phyloP scores from a whole-genome alignment of 805 yeast genomes.

The Ogataea zsoltii region DNA sequence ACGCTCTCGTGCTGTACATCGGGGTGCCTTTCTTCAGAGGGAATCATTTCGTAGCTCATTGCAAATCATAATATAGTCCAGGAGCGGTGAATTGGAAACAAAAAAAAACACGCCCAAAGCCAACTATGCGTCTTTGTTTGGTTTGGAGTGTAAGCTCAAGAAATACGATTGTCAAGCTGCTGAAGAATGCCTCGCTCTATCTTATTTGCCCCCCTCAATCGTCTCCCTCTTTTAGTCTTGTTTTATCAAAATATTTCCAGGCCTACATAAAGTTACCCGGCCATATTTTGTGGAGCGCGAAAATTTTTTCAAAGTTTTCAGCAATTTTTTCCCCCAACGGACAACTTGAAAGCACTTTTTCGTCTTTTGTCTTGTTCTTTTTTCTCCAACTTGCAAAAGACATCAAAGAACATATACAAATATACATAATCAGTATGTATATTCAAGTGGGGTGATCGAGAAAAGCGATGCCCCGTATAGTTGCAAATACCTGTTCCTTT shows the following conservation, averaged over 20 bases:
- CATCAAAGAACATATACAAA: too few relatives aligned
- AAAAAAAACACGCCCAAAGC: too few relatives aligned
- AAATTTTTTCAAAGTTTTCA: neutral
- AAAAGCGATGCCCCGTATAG: neutral
- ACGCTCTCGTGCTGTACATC: slow-evolving; percentile 4
- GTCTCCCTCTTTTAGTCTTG: neutral
- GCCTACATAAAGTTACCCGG: neutral
- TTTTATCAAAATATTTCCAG: neutral
- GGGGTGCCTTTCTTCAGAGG: slow-evolving; percentile 2
- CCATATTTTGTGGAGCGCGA: neutral
- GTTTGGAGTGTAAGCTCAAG: too few relatives aligned
- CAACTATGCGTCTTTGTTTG: too few relatives aligned
- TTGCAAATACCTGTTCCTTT: neutral
- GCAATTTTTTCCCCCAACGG: neutral
- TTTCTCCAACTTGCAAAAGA: neutral
- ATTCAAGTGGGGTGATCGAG: too few relatives aligned
- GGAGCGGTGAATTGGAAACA: too few relatives aligned
- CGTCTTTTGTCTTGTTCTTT: too few relatives aligned
- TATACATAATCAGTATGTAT: too few relatives aligned
- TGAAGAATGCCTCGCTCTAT: too few relatives aligned
- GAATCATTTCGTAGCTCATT: too few relatives aligned
- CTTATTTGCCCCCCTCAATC: neutral
- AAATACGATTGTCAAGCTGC: too few relatives aligned
- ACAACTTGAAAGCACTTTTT: neutral
- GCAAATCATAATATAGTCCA: too few relatives aligned